Base-by-base conservation (phyloP, 1,139 yeast genomes). In the Yamadazyma trypodendri region DNA sequence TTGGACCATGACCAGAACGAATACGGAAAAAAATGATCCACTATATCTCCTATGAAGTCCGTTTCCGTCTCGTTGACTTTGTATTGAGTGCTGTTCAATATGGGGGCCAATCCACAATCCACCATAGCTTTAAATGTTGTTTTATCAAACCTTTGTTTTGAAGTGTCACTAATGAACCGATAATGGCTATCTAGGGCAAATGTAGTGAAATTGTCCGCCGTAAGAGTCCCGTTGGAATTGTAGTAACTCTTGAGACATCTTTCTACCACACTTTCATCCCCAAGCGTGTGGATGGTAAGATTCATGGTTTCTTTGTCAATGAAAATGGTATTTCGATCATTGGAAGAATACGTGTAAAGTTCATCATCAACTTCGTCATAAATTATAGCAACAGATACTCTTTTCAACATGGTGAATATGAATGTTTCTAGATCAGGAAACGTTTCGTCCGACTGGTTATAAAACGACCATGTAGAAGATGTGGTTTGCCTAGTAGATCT, bases 1-100 rank as follows among this genome's bases (percentile, higher is more conserved):
- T 92, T 49, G 82, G 77, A 6, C 68, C 66, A 1, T 68, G 61
- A 2, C 96, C 96, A 88, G 24, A 79, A 60, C 7, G 65, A 51
- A 13, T 48, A 38, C 0, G 70, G 68, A 0, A 58, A 34, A 36
- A 58, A 66, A 15, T 52, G 32, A 32, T 55, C 44, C 24, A 61
- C 48, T 6, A 61, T 44, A 2, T 41, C 46, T 2, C 45, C 50
- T 2, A 49, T 31, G 18, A 38, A 39, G 28, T 40, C 42, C 11
- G 39, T 21, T 2, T 35, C 20, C n/a, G 37, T 43, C 7, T 55
- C 50, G 2, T 46, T 41, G n/a, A 69, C 49, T 0, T 32, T 22
- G 39, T 64, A 63, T 2, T 28, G 12, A 1, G 65, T 44, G 3
- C 72, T 60, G 43, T 70, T 74, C 16, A 86, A 55, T 1, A 86